phyloP scores from a whole-genome alignment of 1,284 basidiomycete species.

The Sporisorium sorghi region DNA sequence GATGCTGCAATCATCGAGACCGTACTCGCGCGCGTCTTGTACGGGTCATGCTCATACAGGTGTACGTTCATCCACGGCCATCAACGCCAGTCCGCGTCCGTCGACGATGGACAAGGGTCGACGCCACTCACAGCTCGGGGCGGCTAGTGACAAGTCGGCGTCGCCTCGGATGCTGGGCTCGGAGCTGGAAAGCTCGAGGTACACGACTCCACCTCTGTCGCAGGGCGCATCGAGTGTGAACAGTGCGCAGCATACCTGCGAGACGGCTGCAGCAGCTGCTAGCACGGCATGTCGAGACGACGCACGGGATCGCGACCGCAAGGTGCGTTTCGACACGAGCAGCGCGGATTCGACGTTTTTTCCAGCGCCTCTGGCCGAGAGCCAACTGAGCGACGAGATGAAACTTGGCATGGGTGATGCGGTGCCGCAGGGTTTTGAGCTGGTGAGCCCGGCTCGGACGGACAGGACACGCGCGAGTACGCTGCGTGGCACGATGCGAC shows the following conservation, averaged over 20 bases:
- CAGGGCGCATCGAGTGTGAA: conserved; percentile 26
- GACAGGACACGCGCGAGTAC: conserved; percentile 11
- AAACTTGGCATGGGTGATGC: not conserved
- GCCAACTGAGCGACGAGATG: not conserved
- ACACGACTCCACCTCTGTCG: conserved; percentile 29
- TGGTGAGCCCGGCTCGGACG: conserved; percentile 21
- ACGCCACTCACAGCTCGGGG: not conserved
- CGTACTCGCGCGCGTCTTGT: not conserved
- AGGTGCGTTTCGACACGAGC: conserved; percentile 24
- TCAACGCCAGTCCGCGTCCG: not conserved
- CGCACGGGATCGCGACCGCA: conserved; percentile 14
- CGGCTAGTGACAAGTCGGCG: not conserved
- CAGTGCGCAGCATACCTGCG: conserved; percentile 35
- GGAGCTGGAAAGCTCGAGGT: conserved; percentile 26
- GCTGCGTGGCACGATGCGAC: conserved; percentile 13
- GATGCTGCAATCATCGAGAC: conserved; percentile 11
- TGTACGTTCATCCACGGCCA: not conserved
- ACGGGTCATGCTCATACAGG: not conserved
- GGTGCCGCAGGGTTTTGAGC: conserved; percentile 34
- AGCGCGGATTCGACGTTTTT: conserved; percentile 20
- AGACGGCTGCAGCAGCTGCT: conserved; percentile 13
- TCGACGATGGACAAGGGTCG: not conserved
- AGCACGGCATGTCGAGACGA: conserved; percentile 1
- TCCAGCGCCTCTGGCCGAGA: conserved; percentile 3
- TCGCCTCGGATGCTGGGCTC: conserved; percentile 22